Evolutionary conservation across 1,284 basidiomycete genomes (phyloP).

Genomic region (Cryptococcus neoformans): DNA sequence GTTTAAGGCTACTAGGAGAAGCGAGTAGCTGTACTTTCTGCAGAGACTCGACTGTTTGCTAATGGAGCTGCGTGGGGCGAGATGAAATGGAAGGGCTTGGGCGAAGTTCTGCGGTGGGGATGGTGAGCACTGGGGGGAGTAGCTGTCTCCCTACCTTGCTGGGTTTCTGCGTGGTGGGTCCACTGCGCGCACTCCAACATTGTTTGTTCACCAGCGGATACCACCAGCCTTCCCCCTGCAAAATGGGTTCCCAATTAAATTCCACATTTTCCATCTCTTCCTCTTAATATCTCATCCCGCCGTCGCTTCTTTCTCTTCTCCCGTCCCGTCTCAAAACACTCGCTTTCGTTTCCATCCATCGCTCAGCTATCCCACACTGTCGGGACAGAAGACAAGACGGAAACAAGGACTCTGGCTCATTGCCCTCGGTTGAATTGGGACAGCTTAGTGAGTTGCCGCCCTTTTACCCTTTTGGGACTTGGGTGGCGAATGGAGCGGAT

Average conservation of each 20-base stretch:
- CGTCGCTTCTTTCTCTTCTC: neutral
- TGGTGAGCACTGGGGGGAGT: too few species aligned
- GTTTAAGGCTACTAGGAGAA: too few species aligned
- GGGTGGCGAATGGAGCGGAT: neutral
- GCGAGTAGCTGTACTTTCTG: too few species aligned
- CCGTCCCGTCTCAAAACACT: neutral
- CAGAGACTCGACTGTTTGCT: too few species aligned
- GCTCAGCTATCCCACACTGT: neutral
- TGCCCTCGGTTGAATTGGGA: constrained; percentile 1
- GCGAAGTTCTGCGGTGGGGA: too few species aligned
- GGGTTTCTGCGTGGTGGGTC: too few species aligned
- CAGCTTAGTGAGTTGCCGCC: constrained; percentile 12
- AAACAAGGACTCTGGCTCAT: neutral
- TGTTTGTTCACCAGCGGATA: too few species aligned
- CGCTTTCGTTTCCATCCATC: constrained; percentile 1
- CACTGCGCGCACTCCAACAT: too few species aligned
- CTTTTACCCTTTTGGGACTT: neutral
- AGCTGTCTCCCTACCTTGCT: too few species aligned
- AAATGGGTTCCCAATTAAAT: neutral
- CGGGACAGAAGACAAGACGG: neutral
- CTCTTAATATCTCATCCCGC: constrained; percentile 2
- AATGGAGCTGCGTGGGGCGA: too few species aligned
- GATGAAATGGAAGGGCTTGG: too few species aligned
- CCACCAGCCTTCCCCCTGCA: neutral
- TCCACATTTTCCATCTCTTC: neutral